phyloP scores from a whole-genome alignment of 2,329 filamentous ascomycete genomes.

The Ceratocystis cubensis region DNA sequence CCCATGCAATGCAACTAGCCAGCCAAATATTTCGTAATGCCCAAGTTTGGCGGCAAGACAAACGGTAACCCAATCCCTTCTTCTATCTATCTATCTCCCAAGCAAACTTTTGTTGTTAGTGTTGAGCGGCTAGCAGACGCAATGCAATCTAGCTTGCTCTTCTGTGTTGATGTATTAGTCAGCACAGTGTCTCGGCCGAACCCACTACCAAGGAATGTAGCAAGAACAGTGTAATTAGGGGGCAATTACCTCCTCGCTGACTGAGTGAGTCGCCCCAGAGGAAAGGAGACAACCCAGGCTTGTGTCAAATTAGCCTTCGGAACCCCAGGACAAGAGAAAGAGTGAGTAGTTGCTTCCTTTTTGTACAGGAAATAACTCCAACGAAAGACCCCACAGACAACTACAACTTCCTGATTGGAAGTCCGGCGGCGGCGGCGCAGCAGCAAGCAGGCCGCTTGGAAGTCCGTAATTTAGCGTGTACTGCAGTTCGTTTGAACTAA shows the following conservation, averaged over 20 bases:
- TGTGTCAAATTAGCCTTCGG: background rate
- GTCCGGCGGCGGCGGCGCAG: background rate
- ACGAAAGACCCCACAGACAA: background rate
- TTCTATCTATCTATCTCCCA: background rate
- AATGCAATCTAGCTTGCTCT: background rate
- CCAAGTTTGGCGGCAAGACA: background rate
- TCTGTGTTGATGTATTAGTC: background rate
- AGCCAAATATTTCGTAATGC: background rate
- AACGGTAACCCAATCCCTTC: background rate
- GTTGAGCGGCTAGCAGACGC: background rate
- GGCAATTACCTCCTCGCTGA: background rate
- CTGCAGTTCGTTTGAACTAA: background rate
- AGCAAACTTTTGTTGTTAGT: background rate
- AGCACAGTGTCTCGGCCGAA: slow-evolving; percentile 1
- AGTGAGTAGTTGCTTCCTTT: too few relatives aligned
- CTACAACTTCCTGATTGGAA: background rate
- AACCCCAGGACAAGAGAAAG: background rate
- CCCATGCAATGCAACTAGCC: slow-evolving; percentile 1
- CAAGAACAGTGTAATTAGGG: background rate
- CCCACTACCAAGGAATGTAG: background rate
- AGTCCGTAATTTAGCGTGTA: too few relatives aligned
- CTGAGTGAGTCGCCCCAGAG: background rate
- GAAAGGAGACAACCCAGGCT: background rate
- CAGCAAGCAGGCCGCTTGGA: background rate
- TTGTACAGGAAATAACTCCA: background rate